A percentile compares a stretch with the other conserved stretches of the same genome.
These are phyloP conservation scores for Sutorius eximius DNA, from an alignment of 1,284 basidiomycete species.

Conservation along the genomic window DNA sequence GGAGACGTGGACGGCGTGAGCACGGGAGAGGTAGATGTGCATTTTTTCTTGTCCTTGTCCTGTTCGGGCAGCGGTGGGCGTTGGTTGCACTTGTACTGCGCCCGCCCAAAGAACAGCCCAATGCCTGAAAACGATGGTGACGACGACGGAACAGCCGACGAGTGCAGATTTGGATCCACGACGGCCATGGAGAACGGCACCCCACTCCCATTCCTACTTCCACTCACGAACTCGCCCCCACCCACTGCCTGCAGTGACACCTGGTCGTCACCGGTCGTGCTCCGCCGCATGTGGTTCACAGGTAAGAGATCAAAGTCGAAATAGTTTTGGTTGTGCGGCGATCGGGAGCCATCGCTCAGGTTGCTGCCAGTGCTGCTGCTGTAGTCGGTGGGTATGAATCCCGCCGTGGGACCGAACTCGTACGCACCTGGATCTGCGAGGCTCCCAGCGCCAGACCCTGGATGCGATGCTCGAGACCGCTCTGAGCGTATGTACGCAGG, in stretches of 20 bases:
- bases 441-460: not conserved
- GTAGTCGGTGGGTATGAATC: constrained; percentile 26
- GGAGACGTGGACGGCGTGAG: no score
- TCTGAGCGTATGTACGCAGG: constrained; percentile 21
- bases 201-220: not conserved
- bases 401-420: constrained; percentile 31
- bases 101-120: constrained; percentile 21
- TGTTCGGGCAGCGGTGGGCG: constrained; percentile 2
- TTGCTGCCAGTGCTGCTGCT: constrained; percentile 8
- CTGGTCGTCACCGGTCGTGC: not conserved
- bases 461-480: not conserved
- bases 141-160: not conserved
- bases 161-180: not conserved
- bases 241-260: not conserved
- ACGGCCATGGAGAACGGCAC: not conserved
- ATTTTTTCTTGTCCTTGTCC: no score
- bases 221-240: no score
- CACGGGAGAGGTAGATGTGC: no score
- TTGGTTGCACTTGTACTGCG: constrained; percentile 33
- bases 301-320: constrained; percentile 35
- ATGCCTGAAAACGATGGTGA: constrained; percentile 6
- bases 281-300: not conserved
- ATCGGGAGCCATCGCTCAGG: constrained; percentile 7
- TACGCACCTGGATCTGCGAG: not conserved
- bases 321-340: constrained; percentile 15